phyloP scores from a whole-genome alignment of 179 eudicot species.

The Silene noctiflora region DNA sequence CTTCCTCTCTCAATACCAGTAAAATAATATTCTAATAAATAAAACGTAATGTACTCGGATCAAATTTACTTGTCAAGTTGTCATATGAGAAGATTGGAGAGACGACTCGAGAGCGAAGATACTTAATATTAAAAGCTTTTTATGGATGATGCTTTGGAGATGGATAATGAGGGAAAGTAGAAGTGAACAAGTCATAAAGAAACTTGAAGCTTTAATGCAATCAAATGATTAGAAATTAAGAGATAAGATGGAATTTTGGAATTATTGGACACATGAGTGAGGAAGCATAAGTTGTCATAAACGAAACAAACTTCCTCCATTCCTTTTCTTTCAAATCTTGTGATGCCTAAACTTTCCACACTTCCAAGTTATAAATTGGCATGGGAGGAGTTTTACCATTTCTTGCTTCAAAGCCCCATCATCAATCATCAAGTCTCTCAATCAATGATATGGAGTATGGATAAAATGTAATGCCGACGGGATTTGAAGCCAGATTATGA shows the following conservation, averaged over 20 bases:
- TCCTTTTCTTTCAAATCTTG: constrained; percentile 8
- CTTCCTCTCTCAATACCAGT: no score
- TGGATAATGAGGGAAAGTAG: background rate
- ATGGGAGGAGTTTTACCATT: background rate
- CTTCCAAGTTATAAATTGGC: background rate
- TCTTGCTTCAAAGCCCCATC: background rate
- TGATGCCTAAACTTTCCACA: background rate
- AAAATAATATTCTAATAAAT: no score
- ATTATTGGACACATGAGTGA: constrained; percentile 7
- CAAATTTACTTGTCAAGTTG: no score
- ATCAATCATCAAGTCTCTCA: constrained; percentile 1
- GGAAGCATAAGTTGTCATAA: background rate
- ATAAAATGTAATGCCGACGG: no score
- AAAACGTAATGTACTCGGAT: no score
- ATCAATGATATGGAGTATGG: no score
- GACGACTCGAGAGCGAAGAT: no score
- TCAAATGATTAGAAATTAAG: background rate
- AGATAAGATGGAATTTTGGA: constrained; percentile 5
- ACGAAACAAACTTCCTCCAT: constrained; percentile 9
- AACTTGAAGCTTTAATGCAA: background rate
- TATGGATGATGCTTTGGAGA: background rate
- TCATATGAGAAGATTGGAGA: no score
- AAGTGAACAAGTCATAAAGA: background rate
- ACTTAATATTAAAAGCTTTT: background rate
- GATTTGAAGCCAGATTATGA: no score